These are phyloP conservation scores for Tritrichomonas foetus DNA, from an alignment of 208 protist genomes.

Conservation along the genomic window DNA sequence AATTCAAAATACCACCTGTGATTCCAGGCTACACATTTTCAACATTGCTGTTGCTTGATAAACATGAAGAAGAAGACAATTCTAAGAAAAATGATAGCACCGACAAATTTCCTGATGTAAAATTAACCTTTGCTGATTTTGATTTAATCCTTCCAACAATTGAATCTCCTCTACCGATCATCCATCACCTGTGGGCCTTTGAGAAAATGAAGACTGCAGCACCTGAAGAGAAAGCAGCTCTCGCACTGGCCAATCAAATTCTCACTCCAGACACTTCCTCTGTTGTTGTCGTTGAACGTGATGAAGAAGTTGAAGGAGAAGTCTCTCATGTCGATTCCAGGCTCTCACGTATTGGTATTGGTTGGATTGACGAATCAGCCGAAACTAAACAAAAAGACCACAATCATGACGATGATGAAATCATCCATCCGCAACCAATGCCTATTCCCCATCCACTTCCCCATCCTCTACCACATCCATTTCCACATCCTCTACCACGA, in stretches of 20 bases:
- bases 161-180: background rate
- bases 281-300: background rate
- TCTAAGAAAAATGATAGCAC: too few species aligned
- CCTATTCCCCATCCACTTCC: background rate
- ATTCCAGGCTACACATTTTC: background rate
- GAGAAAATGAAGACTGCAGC: background rate
- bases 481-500: background rate
- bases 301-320: constrained; percentile 37
- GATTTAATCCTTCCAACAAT: background rate
- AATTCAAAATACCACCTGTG: background rate
- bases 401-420: background rate
- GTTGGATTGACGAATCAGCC: background rate
- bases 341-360: background rate
- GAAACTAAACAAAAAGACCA: background rate
- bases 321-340: background rate
- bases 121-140: background rate
- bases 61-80: background rate
- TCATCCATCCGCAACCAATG: background rate
- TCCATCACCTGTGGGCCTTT: background rate
- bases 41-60: background rate
- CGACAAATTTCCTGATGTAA: background rate
- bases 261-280: background rate
- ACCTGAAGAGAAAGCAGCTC: background rate
- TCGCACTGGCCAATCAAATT: background rate
- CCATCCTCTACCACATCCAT: background rate